Evolutionary conservation across 164 flowering plant species (phyloP).

Genomic region (Buxus sempervirens): DNA sequence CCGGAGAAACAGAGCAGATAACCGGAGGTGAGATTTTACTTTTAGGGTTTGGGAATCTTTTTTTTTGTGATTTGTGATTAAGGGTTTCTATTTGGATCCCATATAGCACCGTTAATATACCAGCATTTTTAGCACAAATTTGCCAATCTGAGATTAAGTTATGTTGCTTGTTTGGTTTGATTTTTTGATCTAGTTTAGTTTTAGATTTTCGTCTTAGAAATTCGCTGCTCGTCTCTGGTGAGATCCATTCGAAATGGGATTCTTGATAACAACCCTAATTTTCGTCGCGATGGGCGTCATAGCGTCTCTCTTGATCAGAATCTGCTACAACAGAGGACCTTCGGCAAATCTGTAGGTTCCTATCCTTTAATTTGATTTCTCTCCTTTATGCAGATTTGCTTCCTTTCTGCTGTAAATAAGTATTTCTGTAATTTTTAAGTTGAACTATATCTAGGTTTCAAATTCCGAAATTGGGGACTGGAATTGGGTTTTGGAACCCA

Average conservation of each 20-base stretch:
- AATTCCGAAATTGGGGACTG: too few relatives aligned
- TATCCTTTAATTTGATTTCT: background rate
- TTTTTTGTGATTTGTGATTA: background rate
- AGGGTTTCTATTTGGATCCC: background rate
- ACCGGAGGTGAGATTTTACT: background rate
- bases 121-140: background rate
- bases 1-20: constrained; percentile 9
- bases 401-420: too few relatives aligned
- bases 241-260: constrained; percentile 45
- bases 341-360: constrained; percentile 60
- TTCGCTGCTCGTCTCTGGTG: background rate
- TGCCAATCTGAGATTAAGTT: constrained; percentile 12
- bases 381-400: too few relatives aligned
- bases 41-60: background rate
- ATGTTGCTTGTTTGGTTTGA: background rate
- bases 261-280: constrained; percentile 59
- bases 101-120: background rate
- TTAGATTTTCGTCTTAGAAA: background rate
- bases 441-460: too few relatives aligned
- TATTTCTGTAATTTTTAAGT: background rate
- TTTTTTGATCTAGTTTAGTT: constrained; percentile 3
- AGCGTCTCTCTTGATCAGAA: constrained; percentile 46
- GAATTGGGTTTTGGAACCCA: too few relatives aligned
- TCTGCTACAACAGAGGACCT: constrained; percentile 71
- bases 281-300: constrained; percentile 52